These are phyloP conservation scores for Prunella vulgaris DNA, from an alignment of 257 asterid genomes.

Conservation along the genomic window DNA sequence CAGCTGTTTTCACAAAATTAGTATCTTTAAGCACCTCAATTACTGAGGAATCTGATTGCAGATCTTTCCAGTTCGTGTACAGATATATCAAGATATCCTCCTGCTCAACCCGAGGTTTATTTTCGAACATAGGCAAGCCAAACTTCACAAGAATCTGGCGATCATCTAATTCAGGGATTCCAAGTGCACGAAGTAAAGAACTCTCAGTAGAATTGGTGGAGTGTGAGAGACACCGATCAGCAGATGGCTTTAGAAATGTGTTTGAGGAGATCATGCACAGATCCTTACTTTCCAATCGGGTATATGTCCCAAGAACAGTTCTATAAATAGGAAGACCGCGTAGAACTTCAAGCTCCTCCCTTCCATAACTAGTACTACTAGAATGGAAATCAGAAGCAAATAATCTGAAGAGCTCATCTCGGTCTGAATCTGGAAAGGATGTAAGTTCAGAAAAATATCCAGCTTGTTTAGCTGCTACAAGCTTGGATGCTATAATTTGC, in stretches of 20 bases:
- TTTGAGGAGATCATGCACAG: constrained; percentile 77
- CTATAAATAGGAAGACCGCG: constrained; percentile 81
- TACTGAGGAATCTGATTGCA: constrained; percentile 63
- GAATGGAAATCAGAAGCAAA: constrained; percentile 69
- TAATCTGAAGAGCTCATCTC: constrained; percentile 67
- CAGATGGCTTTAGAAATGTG: constrained; percentile 85
- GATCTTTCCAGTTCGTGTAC: constrained; percentile 77
- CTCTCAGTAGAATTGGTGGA: constrained; percentile 56
- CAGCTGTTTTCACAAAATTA: constrained; percentile 74
- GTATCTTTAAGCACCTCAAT: constrained; percentile 74
- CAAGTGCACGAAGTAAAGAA: constrained; percentile 75
- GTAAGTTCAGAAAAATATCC: constrained; percentile 67
- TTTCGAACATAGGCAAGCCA: constrained; percentile 78
- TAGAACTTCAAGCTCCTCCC: constrained; percentile 72
- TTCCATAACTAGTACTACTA: constrained; percentile 50
- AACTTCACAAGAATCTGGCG: constrained; percentile 73
- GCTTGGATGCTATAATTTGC: constrained; percentile 61
- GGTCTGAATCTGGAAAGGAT: constrained; percentile 49
- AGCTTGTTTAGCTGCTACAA: constrained; percentile 80
- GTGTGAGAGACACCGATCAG: constrained; percentile 65
- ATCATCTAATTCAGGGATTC: constrained; percentile 79
- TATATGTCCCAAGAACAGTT: constrained; percentile 73
- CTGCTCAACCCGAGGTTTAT: constrained; percentile 62
- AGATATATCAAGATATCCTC: constrained; percentile 87
- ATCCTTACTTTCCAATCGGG: constrained; percentile 51